Evolutionary conservation across 805 yeast species (phyloP), one percentile per base, ranked within the genome.

Genomic region (Saccharomycopsis amapae): DNA sequence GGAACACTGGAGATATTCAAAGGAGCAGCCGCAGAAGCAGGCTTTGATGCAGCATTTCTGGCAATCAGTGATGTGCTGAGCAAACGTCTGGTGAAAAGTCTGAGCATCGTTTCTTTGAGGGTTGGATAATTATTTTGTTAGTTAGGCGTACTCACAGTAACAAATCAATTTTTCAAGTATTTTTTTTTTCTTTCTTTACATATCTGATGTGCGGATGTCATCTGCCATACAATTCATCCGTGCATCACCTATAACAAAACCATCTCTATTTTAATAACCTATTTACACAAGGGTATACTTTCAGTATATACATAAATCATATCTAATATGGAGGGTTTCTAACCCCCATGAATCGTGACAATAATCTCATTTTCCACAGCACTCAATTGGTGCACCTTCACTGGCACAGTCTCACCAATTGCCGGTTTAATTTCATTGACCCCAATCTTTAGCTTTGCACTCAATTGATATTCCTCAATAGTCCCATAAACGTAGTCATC

Each of bases 1-100:
- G 72, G 63, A 60, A 89, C 75, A 44, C 78, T 71, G 7, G 81
- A 78, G 15, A 30, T 34, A 3, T 23, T 25, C 13, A n/a, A 25
- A 7, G 47, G 35, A 10, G 28, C 24, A 15, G 25, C 41, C 6
- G 38, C 17, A 17, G 32, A 37, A 25, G 4, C 26, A 19, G 34
- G 32, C 6, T 10, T 18, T 10, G 41, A 30, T 20, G 44, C 38
- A 25, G 49, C 33, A 23, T 44, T 44, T 31, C 42, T 39, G 13
- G 15, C 18, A 13, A 39, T 6, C 13, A 26, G 15, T 7, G 44
- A 6, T n/a, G 43, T 34, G 32, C 24, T n/a, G 5, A 40, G 7
- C 12, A 32, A 13, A 12, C 44, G 20, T 33, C 28, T 40, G 6
- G 18, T 30, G 13, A 40, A 5, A 13, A 40, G 12, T 31, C 41